These are phyloP conservation scores for Fennellomyces sp. DNA, from an alignment of 371 early-diverging fungal genomes.

Conservation along the genomic window DNA sequence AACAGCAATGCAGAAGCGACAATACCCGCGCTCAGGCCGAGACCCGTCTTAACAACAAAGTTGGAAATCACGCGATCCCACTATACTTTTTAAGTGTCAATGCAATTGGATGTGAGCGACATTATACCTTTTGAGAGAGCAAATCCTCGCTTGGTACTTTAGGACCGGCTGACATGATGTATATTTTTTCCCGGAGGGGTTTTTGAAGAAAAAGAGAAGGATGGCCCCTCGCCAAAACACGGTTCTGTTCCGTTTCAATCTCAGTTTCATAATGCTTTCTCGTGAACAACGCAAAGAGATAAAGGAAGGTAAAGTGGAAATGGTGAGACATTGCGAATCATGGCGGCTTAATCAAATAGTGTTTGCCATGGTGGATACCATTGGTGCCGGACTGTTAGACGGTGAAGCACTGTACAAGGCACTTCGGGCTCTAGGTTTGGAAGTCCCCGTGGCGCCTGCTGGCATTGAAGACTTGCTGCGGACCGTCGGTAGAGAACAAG, in stretches of 20 bases:
- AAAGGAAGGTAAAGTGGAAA: background rate
- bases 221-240: background rate
- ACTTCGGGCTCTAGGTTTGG: conserved; percentile 15
- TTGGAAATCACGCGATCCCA: conserved; percentile 91
- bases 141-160: conserved; percentile 39
- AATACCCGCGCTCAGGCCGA: conserved; percentile 88
- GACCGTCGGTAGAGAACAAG: conserved; percentile 26
- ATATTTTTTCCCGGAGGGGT: background rate
- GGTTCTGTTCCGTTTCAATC: background rate
- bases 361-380: conserved; percentile 27
- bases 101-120: no score
- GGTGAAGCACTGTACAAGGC: conserved; percentile 26
- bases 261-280: background rate
- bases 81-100: conserved; percentile 51
- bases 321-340: background rate
- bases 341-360: conserved; percentile 10
- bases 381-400: conserved; percentile 27
- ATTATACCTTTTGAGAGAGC: conserved; percentile 35
- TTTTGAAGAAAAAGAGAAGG: background rate
- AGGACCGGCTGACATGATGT: conserved; percentile 9
- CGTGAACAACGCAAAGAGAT: background rate
- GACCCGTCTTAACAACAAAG: conserved; percentile 82
- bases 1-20: conserved; percentile 88
- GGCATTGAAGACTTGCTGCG: conserved; percentile 25
- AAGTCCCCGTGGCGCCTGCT: conserved; percentile 18